Evolutionary conservation across 805 yeast genomes (phyloP).

Genomic region (Lipomyces sp.): DNA sequence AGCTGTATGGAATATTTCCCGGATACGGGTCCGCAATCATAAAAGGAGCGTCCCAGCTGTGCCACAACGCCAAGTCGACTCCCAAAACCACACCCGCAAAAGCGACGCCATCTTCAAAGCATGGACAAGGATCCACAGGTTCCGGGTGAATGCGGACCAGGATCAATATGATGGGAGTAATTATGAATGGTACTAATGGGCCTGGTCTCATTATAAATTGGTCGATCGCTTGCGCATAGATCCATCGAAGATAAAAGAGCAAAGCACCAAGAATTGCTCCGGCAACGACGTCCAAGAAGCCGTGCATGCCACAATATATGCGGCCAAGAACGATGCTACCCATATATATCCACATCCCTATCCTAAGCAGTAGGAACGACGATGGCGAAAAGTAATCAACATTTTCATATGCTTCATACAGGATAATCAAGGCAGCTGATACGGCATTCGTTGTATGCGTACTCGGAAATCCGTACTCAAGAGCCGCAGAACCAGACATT

Average conservation of each 20-base stretch:
- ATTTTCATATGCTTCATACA: conserved; percentile 32
- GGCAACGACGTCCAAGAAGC: conserved; percentile 70
- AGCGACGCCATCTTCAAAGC: conserved; percentile 93
- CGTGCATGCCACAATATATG: conserved; percentile 97
- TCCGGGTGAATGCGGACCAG: conserved; percentile 72
- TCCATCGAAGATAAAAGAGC: conserved; percentile 56
- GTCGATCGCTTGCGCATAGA: conserved; percentile 55
- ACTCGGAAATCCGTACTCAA: conserved; percentile 94
- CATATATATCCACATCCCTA: conserved; percentile 53
- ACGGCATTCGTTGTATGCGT: conserved; percentile 96
- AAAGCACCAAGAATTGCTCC: conserved; percentile 70
- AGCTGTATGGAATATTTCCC: conserved; percentile 52
- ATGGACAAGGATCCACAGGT: conserved; percentile 94
- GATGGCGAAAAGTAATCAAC: conserved; percentile 15
- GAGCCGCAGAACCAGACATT: conserved; percentile 84
- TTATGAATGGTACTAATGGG: conserved; percentile 40
- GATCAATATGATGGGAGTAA: conserved; percentile 50
- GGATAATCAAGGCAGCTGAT: conserved; percentile 65
- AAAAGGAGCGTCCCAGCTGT: conserved; percentile 41
- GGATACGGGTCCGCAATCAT: conserved; percentile 41
- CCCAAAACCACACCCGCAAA: conserved; percentile 89
- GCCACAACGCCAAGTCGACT: conserved; percentile 65
- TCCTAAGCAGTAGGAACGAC: conserved; percentile 14
- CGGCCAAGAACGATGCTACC: conserved; percentile 76
- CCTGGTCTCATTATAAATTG: conserved; percentile 34